phyloP scores from a whole-genome alignment of 1,139 yeast species.

The Insectozyma bohioensis region DNA sequence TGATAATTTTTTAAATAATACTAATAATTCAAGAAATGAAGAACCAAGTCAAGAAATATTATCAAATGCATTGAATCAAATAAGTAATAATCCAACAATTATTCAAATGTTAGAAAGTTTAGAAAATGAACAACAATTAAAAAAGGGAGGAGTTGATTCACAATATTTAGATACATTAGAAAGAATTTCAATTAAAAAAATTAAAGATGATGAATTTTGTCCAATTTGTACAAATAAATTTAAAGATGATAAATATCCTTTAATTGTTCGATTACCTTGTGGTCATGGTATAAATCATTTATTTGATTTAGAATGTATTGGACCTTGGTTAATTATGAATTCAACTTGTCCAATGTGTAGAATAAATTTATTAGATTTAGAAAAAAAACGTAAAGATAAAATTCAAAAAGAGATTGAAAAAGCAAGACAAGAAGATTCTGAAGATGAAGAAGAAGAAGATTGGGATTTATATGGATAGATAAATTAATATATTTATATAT shows the following conservation, averaged over 20 bases:
- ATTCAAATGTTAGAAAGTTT: slow-evolving; percentile 22
- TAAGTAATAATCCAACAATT: slow-evolving; percentile 4
- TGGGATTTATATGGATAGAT: slow-evolving; percentile 77
- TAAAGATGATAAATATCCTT: slow-evolving; percentile 72
- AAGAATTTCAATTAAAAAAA: slow-evolving; percentile 52
- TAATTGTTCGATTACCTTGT: slow-evolving; percentile 82
- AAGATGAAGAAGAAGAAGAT: slow-evolving; percentile 62
- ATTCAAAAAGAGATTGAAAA: slow-evolving; percentile 37
- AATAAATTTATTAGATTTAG: slow-evolving; percentile 55
- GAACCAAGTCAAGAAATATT: slow-evolving; percentile 15
- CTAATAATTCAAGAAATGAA: not conserved
- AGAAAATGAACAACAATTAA: slow-evolving; percentile 26
- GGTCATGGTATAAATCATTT: slow-evolving; percentile 52
- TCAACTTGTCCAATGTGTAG: slow-evolving; percentile 90
- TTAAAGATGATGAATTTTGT: slow-evolving; percentile 65
- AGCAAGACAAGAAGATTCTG: slow-evolving; percentile 61
- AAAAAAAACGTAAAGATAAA: slow-evolving; percentile 41
- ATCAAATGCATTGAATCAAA: slow-evolving; percentile 27
- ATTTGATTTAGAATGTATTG: slow-evolving; percentile 87
- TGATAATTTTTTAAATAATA: slow-evolving; percentile 31
- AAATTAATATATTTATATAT: no score
- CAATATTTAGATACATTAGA: slow-evolving; percentile 74
- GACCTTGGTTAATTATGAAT: slow-evolving; percentile 82
- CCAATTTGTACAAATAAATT: slow-evolving; percentile 82
- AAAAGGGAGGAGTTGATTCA: slow-evolving; percentile 59